Base-by-base conservation (phyloP, 1,284 basidiomycete species). In the Amylostereum areolatum region DNA sequence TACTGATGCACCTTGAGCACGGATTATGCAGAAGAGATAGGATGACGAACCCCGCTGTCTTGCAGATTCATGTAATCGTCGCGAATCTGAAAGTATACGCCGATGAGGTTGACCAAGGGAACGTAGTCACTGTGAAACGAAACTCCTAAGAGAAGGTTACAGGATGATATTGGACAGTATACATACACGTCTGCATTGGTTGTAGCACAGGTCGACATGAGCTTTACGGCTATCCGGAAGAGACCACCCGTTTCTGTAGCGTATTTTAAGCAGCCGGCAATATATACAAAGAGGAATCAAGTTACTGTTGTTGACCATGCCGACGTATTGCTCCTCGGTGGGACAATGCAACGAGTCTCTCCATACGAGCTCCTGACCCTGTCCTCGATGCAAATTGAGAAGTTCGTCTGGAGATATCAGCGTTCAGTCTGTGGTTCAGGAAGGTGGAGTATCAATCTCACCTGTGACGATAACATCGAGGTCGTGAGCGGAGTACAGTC, bases 61-160 rank as follows among this genome's bases (percentile, higher is more conserved):
- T 95, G 87, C 32, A 99, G 72, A 63, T 99, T 99, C 87, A 97
- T 92, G 52, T 96, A 92, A 64, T 99, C 96, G 64, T 99, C 97
- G 27, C 95, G 75, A 56, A 99, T 97, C 66, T 99, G 97, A 65
- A 96, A 98, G 61, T 85, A 90, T 11, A 98, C 81, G 1, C 96
- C 93, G 55, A 99, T 89, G 8, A 98, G 77, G 64, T 97, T 97
- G 50, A 96, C 91, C 1, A 99, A 77, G 0, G 94, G 93, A 1
- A 97, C 80, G 54, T 89, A 96, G 65, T 96, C 82, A 18, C 93
- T 97, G 53, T 28, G 12, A 37, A 18, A 18, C 18, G 18, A 18
- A 18, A 18, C 18, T 18, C 18, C 18, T 18, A 18, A 18, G 18
- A 18, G 18, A 18, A 18, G 18, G 18, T 18, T 18, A 18, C 18